phyloP scores from a whole-genome alignment of 2,329 filamentous ascomycete genomes.

The Fusarium cicatricum region DNA sequence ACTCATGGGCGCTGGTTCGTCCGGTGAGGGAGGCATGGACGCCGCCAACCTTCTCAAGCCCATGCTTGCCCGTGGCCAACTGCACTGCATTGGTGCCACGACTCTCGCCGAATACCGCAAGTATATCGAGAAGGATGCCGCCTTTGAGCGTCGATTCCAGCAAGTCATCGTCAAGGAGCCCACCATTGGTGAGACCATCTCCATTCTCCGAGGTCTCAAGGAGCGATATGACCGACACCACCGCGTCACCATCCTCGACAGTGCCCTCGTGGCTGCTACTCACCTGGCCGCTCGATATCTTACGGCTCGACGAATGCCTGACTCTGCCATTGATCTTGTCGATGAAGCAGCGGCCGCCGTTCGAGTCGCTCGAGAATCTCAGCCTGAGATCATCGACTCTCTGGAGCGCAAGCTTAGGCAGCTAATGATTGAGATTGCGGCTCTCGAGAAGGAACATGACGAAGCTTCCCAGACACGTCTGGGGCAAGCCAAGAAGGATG shows the following conservation, averaged over 20 bases:
- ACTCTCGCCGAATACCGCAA: constrained; percentile 96
- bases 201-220: constrained; percentile 97
- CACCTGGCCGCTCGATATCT: constrained; percentile 93
- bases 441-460: constrained; percentile 91
- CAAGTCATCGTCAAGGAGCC: constrained; percentile 98
- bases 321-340: constrained; percentile 95
- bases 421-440: constrained; percentile 96
- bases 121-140: constrained; percentile 98
- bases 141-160: constrained; percentile 98
- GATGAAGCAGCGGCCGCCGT: constrained; percentile 98
- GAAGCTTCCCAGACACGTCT: constrained; percentile 88
- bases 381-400: constrained; percentile 94
- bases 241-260: constrained; percentile 95
- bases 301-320: constrained; percentile 87
- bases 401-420: constrained; percentile 90
- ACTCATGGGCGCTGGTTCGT: constrained; percentile 95
- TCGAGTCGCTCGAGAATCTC: constrained; percentile 91
- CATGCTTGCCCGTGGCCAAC: constrained; percentile 94
- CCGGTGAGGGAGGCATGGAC: constrained; percentile 97
- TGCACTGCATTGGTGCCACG: constrained; percentile 98
- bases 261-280: constrained; percentile 90
- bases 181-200: constrained; percentile 86
- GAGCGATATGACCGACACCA: constrained; percentile 99
- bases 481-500: constrained; percentile 84
- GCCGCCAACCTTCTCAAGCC: constrained; percentile 97